These are phyloP conservation scores for Erythrophleum fordii DNA, from an alignment of 306 rosid genomes.

Conservation along the genomic window DNA sequence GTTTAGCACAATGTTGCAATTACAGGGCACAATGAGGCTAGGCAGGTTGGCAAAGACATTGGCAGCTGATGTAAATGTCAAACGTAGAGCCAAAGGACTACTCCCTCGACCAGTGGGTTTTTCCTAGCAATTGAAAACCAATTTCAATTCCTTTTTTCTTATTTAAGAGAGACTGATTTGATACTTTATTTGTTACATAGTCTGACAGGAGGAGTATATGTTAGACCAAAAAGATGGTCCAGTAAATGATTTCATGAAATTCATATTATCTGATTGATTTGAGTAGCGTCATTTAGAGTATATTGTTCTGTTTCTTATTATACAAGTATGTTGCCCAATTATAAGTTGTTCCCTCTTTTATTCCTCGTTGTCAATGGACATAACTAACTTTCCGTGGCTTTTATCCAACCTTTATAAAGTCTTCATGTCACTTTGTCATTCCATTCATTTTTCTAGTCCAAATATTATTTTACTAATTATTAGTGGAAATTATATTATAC, in stretches of 20 bases:
- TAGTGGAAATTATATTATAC: neutral
- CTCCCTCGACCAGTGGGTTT: constrained; percentile 85
- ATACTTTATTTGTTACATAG: neutral
- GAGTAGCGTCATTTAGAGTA: neutral
- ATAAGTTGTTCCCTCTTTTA: no score
- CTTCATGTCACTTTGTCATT: no score
- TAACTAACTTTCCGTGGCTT: no score
- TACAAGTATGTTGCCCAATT: no score
- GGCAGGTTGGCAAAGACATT: constrained; percentile 77
- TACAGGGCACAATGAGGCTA: constrained; percentile 89
- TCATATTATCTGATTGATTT: neutral
- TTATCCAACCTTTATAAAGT: no score
- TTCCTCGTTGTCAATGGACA: no score
- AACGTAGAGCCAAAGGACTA: constrained; percentile 90
- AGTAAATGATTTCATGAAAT: constrained; percentile 2
- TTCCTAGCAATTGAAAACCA: constrained; percentile 34
- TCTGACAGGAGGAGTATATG: no score
- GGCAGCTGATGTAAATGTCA: constrained; percentile 88
- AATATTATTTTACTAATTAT: neutral
- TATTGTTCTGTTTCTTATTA: constrained; percentile 9
- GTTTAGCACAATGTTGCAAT: constrained; percentile 36
- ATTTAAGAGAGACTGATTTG: constrained; percentile 2
- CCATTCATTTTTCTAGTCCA: no score
- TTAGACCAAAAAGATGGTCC: neutral
- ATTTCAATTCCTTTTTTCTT: constrained; percentile 4